phyloP scores from a whole-genome alignment of 805 yeast genomes.

The Tetrapisispora fleetii region DNA sequence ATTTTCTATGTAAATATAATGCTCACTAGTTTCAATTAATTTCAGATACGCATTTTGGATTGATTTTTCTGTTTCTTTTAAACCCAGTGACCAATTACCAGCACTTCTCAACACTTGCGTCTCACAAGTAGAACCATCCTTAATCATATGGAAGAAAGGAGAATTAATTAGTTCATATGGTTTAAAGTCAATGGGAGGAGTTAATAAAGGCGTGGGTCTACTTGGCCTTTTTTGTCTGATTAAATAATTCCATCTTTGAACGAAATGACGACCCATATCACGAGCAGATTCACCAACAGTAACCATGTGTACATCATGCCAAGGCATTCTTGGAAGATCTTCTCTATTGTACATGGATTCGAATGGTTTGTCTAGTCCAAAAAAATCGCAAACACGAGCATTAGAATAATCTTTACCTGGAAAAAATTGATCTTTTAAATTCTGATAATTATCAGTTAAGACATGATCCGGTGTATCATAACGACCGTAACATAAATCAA shows the following conservation, averaged over 20 bases:
- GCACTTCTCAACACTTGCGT: constrained; percentile 83
- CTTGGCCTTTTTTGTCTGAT: constrained; percentile 91
- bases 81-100: constrained; percentile 87
- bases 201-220: constrained; percentile 78
- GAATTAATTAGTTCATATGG: constrained; percentile 55
- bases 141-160: constrained; percentile 31
- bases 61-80: constrained; percentile 75
- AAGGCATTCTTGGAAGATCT: constrained; percentile 87
- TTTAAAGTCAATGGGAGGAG: constrained; percentile 87
- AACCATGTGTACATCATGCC: constrained; percentile 99
- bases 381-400: constrained; percentile 86
- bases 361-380: constrained; percentile 70
- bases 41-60: constrained; percentile 89
- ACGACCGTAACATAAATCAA: constrained; percentile 91
- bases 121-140: constrained; percentile 78
- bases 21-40: constrained; percentile 83
- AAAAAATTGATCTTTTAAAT: constrained; percentile 47
- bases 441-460: constrained; percentile 60
- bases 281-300: constrained; percentile 90
- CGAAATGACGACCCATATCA: constrained; percentile 87
- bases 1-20: constrained; percentile 88
- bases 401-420: constrained; percentile 98
- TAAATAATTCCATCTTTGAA: constrained; percentile 94
- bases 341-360: constrained; percentile 86
- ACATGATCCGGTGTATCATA: constrained; percentile 96